phyloP scores from a whole-genome alignment of 768 basidiomycete genomes.

The Serendipita sp. region DNA sequence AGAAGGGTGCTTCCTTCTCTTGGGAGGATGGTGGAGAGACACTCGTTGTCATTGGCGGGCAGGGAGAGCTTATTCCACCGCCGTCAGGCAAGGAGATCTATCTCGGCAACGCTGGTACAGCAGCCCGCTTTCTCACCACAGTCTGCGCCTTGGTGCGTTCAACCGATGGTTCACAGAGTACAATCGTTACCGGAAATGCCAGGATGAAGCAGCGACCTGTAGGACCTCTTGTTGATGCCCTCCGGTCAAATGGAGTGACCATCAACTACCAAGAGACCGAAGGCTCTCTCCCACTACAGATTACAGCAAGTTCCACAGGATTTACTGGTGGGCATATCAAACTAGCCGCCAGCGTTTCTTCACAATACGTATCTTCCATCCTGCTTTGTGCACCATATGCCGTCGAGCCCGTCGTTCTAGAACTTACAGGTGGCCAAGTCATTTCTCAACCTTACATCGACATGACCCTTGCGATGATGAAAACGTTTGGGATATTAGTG shows the following conservation, averaged over 20 bases:
- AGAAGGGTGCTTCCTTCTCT: slow-evolving; percentile 71
- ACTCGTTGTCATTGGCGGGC: slow-evolving; percentile 76
- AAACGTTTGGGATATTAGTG: slow-evolving; percentile 71
- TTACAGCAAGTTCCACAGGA: slow-evolving; percentile 50
- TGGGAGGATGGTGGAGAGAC: slow-evolving; percentile 98
- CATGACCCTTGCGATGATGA: slow-evolving; percentile 99
- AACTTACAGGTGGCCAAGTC: slow-evolving; percentile 85
- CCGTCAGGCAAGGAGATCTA: slow-evolving; percentile 74
- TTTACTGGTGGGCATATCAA: slow-evolving; percentile 67
- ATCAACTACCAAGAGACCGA: slow-evolving; percentile 64
- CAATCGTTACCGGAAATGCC: slow-evolving; percentile 89
- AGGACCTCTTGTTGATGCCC: slow-evolving; percentile 83
- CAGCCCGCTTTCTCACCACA: slow-evolving; percentile 91
- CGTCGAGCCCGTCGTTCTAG: slow-evolving; percentile 59
- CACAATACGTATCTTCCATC: slow-evolving; percentile 96
- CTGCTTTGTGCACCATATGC: slow-evolving; percentile 95
- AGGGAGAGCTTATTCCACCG: slow-evolving; percentile 64
- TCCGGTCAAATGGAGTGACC: slow-evolving; percentile 59
- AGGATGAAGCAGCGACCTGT: slow-evolving; percentile 99
- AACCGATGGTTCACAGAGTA: slow-evolving; percentile 25
- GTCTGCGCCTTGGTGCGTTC: slow-evolving; percentile 77
- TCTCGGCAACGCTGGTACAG: slow-evolving; percentile 93
- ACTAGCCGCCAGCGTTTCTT: slow-evolving; percentile 87
- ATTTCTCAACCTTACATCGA: slow-evolving; percentile 99
- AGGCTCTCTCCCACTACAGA: slow-evolving; percentile 80